Conservation (phyloP, 805 yeast species). For the Grigorovia humatica region DNA sequence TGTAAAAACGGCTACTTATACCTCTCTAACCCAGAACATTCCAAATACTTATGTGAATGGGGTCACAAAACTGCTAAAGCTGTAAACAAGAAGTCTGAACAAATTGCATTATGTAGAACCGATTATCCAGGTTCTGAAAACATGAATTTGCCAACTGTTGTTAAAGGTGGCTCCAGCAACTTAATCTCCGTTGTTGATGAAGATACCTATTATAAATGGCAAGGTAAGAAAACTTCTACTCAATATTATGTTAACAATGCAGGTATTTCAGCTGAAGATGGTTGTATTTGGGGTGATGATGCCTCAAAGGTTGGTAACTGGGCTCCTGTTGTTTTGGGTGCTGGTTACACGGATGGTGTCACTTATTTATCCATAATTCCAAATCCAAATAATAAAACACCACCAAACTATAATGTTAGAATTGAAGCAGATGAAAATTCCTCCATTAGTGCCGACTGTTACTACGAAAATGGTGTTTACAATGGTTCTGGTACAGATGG, state of each 20-base stretch:
- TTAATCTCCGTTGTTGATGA: slow-evolving; percentile 54
- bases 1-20: slow-evolving; percentile 56
- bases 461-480: slow-evolving; percentile 69
- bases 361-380: slow-evolving; percentile 66
- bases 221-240: slow-evolving; percentile 53
- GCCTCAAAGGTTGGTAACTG: slow-evolving; percentile 62
- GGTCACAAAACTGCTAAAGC: slow-evolving; percentile 48
- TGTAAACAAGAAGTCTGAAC: slow-evolving; percentile 38
- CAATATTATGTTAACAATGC: slow-evolving; percentile 72
- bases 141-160: slow-evolving; percentile 65
- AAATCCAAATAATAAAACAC: slow-evolving; percentile 54
- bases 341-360: slow-evolving; percentile 53
- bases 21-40: slow-evolving; percentile 40
- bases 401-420: slow-evolving; percentile 56
- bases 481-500: slow-evolving; percentile 60
- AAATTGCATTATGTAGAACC: slow-evolving; percentile 63
- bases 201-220: slow-evolving; percentile 50
- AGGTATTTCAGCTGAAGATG: slow-evolving; percentile 57
- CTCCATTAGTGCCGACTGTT: slow-evolving; percentile 60
- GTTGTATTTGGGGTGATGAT: slow-evolving; percentile 60
- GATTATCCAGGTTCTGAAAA: slow-evolving; percentile 79
- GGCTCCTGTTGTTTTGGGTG: slow-evolving; percentile 73
- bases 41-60: slow-evolving; percentile 54
- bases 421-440: slow-evolving; percentile 57
- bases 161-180: slow-evolving; percentile 35